A percentile compares a stretch with the other conserved stretches of the same genome.
phyloP scores from a whole-genome alignment of 805 yeast species.

The Kuraishia borneana region DNA sequence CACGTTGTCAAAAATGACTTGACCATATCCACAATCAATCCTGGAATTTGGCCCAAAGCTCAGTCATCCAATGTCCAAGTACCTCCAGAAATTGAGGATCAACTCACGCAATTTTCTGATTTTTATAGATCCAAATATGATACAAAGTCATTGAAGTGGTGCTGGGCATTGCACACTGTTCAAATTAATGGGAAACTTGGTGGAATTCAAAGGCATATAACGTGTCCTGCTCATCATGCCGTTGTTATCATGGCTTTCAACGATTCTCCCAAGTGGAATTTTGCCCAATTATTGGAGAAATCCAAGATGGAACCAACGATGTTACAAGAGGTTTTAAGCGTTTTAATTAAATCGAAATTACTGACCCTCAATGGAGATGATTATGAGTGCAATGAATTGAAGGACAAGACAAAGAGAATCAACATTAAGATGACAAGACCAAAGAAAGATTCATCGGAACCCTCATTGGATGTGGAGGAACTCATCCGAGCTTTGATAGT shows the following conservation, averaged over 20 bases:
- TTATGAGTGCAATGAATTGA: slow-evolving; percentile 1
- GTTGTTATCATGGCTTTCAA: slow-evolving; percentile 2
- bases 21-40: neutral
- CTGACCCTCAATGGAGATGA: neutral
- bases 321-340: slow-evolving; percentile 1
- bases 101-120: neutral
- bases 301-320: neutral
- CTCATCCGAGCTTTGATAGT: neutral
- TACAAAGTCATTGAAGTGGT: neutral
- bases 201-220: neutral
- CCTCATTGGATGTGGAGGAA: neutral
- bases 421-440: slow-evolving; percentile 1
- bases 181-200: neutral
- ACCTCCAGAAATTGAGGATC: neutral
- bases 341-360: neutral
- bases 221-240: slow-evolving; percentile 1
- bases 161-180: neutral
- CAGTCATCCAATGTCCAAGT: neutral
- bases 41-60: neutral
- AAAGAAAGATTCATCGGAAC: neutral
- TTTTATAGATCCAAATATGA: neutral
- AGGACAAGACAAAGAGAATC: neutral
- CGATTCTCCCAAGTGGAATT: neutral
- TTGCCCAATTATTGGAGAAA: neutral
- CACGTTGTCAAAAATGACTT: neutral